Base-by-base conservation (phyloP, 257 asterid genomes). In the Anisodus acutangulus region DNA sequence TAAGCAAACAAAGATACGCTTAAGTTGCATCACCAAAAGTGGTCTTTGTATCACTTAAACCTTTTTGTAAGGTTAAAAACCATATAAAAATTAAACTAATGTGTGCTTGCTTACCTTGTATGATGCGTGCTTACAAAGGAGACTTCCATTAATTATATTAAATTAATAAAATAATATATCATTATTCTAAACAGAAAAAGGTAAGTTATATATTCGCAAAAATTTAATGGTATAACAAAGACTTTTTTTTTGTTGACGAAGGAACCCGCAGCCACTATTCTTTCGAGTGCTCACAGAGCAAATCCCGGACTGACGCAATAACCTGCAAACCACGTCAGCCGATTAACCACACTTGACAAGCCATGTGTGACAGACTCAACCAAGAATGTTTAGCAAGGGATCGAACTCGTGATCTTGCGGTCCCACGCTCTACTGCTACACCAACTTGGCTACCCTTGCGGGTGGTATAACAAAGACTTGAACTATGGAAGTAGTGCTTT, bases 401-500 rank as follows among this genome's bases (percentile, higher is more conserved):
- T n/a, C n/a, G n/a, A n/a, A n/a, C n/a, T n/a, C n/a, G n/a, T n/a
- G n/a, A n/a, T n/a, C n/a, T n/a, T n/a, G n/a, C n/a, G n/a, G n/a
- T n/a, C n/a, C n/a, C n/a, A n/a, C n/a, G n/a, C n/a, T n/a, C n/a
- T n/a, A n/a, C n/a, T n/a, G n/a, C n/a, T n/a, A n/a, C n/a, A n/a
- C n/a, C n/a, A n/a, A n/a, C n/a, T n/a, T n/a, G n/a, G n/a, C n/a
- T n/a, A n/a, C n/a, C n/a, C n/a, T n/a, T n/a, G n/a, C n/a, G n/a
- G n/a, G n/a, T 22, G 26, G 26, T 22, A 22, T 22, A 16, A 10
- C 81, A 76, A 76, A 76, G 64, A 63, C 81, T 76, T 76, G 81
- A 76, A 76, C 81, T 51, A 76, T 76, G 64, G 81, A 76, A 76
- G 64, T 76, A 76, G 81, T 76, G 81, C 81, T 76, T 74, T 76